Conservation (phyloP, 2,329 filamentous ascomycete genomes). For the Ophiocordyceps robertsii region DNA sequence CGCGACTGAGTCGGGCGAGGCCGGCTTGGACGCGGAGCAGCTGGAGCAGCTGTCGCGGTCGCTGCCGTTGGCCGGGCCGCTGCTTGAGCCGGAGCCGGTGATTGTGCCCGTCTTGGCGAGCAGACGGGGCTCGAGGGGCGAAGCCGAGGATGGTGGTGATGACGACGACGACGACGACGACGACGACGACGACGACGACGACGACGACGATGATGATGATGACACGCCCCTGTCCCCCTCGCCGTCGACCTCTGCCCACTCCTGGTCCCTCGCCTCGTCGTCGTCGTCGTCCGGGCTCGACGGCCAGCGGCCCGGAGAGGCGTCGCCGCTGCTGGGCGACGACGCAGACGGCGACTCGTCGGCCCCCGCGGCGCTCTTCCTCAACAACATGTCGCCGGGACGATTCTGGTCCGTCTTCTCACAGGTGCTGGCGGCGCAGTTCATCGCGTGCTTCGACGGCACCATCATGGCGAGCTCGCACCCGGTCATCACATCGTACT, state of each 20-base stretch:
- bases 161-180: conserved; percentile 1
- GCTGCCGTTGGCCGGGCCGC: conserved; percentile 20
- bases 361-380: no score
- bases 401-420: conserved; percentile 52
- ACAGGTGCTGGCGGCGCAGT: conserved; percentile 42
- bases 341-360: neutral
- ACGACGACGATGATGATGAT: neutral
- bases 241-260: neutral
- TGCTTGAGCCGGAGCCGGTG: conserved; percentile 29
- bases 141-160: neutral
- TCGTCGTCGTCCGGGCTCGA: neutral
- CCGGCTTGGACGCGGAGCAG: conserved; percentile 2
- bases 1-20: neutral
- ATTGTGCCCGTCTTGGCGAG: conserved; percentile 13
- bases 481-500: conserved; percentile 70
- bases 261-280: neutral
- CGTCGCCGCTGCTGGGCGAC: conserved; percentile 12
- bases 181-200: conserved; percentile 2
- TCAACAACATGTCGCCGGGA: conserved; percentile 30
- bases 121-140: no score
- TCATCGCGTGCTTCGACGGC: conserved; percentile 55
- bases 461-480: conserved; percentile 75
- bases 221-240: neutral
- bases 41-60: conserved; percentile 23
- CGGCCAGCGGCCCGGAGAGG: conserved; percentile 4